These are phyloP conservation scores for Tarenaya hassleriana DNA, from an alignment of 345 rosid species.

Conservation along the genomic window DNA sequence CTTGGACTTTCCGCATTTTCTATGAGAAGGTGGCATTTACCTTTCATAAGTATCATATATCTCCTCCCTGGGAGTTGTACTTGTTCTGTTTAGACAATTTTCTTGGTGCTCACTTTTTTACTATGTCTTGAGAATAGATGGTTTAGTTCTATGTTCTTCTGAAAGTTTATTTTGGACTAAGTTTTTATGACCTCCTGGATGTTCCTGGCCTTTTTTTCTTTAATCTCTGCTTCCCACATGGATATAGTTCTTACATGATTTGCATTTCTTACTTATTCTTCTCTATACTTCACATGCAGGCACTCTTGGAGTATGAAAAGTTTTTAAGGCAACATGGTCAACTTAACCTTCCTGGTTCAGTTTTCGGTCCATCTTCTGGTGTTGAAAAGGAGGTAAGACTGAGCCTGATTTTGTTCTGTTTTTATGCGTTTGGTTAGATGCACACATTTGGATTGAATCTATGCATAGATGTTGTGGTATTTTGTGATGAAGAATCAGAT, in stretches of 20 bases:
- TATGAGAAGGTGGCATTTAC: constrained; percentile 65
- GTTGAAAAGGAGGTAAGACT: constrained; percentile 54
- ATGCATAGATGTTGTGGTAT: constrained; percentile 7
- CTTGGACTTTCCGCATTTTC: constrained; percentile 89
- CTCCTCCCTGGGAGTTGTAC: neutral
- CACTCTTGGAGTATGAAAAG: constrained; percentile 73
- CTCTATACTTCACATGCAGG: constrained; percentile 36
- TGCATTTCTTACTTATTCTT: neutral
- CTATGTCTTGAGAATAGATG: constrained; percentile 5
- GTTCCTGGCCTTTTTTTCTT: neutral
- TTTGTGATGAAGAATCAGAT: constrained; percentile 8
- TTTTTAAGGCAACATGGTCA: constrained; percentile 50
- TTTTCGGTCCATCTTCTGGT: constrained; percentile 34
- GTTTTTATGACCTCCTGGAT: constrained; percentile 10
- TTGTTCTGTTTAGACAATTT: constrained; percentile 5
- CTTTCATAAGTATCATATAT: constrained; percentile 12
- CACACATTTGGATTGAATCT: constrained; percentile 1
- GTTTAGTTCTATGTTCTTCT: constrained; percentile 13
- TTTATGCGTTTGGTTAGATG: constrained; percentile 15
- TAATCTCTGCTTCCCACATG: constrained; percentile 7
- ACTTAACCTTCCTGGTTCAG: constrained; percentile 49
- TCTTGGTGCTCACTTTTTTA: constrained; percentile 16
- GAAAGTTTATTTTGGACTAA: neutral
- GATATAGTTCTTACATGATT: constrained; percentile 7
- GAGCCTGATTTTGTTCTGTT: neutral